phyloP scores from a whole-genome alignment of 148 eudicot species.

The Vaccinium myrtillus region DNA sequence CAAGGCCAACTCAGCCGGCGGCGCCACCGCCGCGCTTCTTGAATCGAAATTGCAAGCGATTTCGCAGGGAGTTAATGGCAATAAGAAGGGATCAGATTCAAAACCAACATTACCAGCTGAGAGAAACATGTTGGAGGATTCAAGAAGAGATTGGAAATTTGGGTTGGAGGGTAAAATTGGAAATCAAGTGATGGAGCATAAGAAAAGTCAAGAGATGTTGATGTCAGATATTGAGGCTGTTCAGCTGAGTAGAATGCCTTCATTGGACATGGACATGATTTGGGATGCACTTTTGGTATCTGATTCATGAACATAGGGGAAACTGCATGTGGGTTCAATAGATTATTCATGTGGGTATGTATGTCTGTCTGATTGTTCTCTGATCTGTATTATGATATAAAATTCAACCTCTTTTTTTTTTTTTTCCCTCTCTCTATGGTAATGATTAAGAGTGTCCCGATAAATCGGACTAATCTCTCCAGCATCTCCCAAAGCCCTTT shows the following conservation, averaged over 20 bases:
- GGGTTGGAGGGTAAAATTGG: conserved; percentile 26
- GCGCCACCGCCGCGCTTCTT: conserved; percentile 65
- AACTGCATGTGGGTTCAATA: not conserved
- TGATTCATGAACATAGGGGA: conserved; percentile 30
- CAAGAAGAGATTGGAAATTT: conserved; percentile 32
- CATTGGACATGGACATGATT: conserved; percentile 90
- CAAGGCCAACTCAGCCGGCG: conserved; percentile 43
- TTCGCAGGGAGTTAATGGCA: conserved; percentile 30
- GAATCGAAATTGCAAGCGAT: conserved; percentile 71
- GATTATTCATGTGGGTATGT: conserved; percentile 8
- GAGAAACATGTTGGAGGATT: not conserved
- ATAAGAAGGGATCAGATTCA: conserved; percentile 25
- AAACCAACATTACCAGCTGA: conserved; percentile 14
- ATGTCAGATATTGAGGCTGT: conserved; percentile 46
- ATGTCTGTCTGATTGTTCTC: not conserved
- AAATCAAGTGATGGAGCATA: conserved; percentile 28
- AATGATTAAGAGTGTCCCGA: no score
- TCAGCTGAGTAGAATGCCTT: conserved; percentile 92
- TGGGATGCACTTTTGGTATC: conserved; percentile 87
- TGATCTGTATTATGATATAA: not conserved
- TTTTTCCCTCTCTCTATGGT: no score
- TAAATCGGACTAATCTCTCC: no score
- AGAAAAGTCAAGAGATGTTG: conserved; percentile 27
- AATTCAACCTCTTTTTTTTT: not conserved
- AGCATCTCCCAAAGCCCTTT: no score